phyloP scores from a whole-genome alignment of 2,329 filamentous ascomycete species.

The Gremmenia infestans region DNA sequence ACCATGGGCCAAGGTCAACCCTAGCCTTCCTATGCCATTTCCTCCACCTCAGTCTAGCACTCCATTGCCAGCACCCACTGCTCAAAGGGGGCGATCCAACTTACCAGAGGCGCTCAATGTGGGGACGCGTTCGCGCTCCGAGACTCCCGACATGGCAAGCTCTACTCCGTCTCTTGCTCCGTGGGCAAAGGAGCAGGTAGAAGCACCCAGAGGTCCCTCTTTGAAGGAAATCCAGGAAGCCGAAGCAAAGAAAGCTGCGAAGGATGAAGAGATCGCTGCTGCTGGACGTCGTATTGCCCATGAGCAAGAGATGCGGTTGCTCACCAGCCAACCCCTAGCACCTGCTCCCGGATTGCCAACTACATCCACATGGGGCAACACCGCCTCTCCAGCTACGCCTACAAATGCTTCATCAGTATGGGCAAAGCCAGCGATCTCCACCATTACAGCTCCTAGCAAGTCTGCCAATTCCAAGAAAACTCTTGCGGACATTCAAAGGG shows the following conservation, averaged over 20 bases:
- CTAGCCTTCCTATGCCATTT: slow-evolving; percentile 71
- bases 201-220: slow-evolving; percentile 76
- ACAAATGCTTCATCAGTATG: slow-evolving; percentile 35
- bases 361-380: slow-evolving; percentile 70
- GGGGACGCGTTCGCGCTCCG: slow-evolving; percentile 67
- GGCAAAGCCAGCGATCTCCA: slow-evolving; percentile 43
- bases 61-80: slow-evolving; percentile 81
- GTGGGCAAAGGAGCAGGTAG: slow-evolving; percentile 84
- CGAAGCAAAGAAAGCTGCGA: slow-evolving; percentile 87
- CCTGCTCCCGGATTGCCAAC: slow-evolving; percentile 78
- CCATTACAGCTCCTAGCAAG: slow-evolving; percentile 33
- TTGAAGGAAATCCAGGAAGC: slow-evolving; percentile 95
- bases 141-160: slow-evolving; percentile 60
- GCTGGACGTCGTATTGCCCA: slow-evolving; percentile 71
- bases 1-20: slow-evolving; percentile 55
- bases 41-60: slow-evolving; percentile 67
- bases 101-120: slow-evolving; percentile 67
- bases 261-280: slow-evolving; percentile 75
- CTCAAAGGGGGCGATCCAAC: slow-evolving; percentile 78
- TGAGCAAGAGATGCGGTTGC: slow-evolving; percentile 65
- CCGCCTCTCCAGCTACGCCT: slow-evolving; percentile 30
- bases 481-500: slow-evolving; percentile 90
- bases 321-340: slow-evolving; percentile 54
- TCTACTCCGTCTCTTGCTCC: slow-evolving; percentile 73
- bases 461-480: slow-evolving; percentile 67